Evolutionary conservation across 257 asterid genomes (phyloP), one percentile per base, ranked within the genome.

Genomic region (Gentiana macrophylla): DNA sequence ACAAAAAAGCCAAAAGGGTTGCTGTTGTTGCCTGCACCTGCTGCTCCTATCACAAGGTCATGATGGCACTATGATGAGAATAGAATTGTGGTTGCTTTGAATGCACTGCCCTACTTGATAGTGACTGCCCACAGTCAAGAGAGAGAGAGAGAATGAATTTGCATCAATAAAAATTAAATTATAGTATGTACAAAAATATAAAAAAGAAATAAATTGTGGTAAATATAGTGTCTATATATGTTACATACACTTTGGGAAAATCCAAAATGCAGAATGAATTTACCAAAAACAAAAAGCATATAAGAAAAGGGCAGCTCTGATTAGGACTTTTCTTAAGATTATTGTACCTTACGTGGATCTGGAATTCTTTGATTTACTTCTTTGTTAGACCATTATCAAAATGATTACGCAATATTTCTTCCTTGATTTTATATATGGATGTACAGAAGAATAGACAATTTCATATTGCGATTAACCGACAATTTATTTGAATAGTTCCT

Each of bases 61-160:
- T 81, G 78, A 86, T 84, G 86, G 80, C 85, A 78, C 62, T 81
- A 81, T 81, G 89, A 84, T 72, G 86, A 84, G 94, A 81, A 87
- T 81, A 84, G 94, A 87, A 87, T 84, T 84, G 96, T 86, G 94
- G 91, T 86, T 84, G 79, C 72, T 74, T 73, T 77, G 86, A 83
- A 68, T 72, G 67, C 89, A 70, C 83, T 81, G 88, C 81, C 86
- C 85, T 58, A 77, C 78, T 84, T 56, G 67, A 54, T 60, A 35
- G 56, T n/a, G 58, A 54, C 62, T 13, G 15, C 51, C 59, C 11
- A 12, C 46, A 24, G 49, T 10, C 53, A 5, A 12, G 55, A 59
- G 43, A 35, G 49, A 43, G 35, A 60, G 52, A 47, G 41, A 35
- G 37, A 56, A 5, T 38, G 32, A n/a, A 24, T 55, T 24, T 11